Base-by-base conservation (phyloP, 1,284 basidiomycete species). In the Neonothopanus nambi region DNA sequence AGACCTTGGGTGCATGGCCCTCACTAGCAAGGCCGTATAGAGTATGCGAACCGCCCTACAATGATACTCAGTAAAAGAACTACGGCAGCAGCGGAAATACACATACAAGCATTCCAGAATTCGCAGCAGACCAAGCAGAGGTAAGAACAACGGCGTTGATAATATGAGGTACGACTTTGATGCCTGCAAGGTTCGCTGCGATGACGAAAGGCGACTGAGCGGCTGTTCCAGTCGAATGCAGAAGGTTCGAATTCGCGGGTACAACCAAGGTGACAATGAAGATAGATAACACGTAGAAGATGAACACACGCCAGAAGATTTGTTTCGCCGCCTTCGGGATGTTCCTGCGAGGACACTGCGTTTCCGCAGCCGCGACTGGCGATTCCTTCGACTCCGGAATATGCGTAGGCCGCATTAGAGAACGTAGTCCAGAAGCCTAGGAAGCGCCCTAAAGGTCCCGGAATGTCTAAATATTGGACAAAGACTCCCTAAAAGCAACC, bases 91-190 rank as follows among this genome's bases (percentile, higher is more conserved):
- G 2, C 11, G 13, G 17, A 46, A 18, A 48, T 18, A 12, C 7
- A 18, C 5, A 7, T 46, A 20, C 0, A 78, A 82, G 5, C n/a
- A n/a, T n/a, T n/a, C n/a, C n/a, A n/a, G n/a, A n/a, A n/a, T n/a
- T n/a, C n/a, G n/a, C n/a, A n/a, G 84, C 80, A 20, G 80, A 81
- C 58, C 78, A 77, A 1, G 84, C 84, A 51, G 79, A 80, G 39
- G 80, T 75, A 33, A 86, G 65, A 51, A 88, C 78, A 43, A 73
- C 73, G 15, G 82, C 81, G 61, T 88, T 86, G 66, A 85, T 81
- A 67, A 76, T 38, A 85, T 84, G 65, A 83, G 85, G 21, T 80
- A 84, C 1, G 79, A 80, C n/a, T 45, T 37, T 44, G 41, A 51
- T 41, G 3, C 50, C 50, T 17, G 50, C 50, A 8, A 41, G 20